Conservation (phyloP, 2,329 filamentous ascomycete genomes). For the Aotearoamyces nothofagi region DNA sequence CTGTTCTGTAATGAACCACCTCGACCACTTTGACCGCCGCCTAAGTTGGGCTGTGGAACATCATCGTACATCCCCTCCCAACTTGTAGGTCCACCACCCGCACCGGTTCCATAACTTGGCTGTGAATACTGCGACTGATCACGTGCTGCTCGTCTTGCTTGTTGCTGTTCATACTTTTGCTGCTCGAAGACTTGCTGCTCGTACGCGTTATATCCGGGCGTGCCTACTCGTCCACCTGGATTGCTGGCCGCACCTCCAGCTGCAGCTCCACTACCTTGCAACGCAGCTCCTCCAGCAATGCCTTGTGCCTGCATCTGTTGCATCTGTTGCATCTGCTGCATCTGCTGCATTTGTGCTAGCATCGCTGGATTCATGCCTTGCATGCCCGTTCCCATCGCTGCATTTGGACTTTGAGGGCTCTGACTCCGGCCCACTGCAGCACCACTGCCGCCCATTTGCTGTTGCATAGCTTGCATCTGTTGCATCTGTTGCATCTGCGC, state of each 20-base stretch:
- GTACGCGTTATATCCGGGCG: conserved; percentile 34
- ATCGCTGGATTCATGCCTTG: conserved; percentile 62
- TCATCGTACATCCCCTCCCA: conserved; percentile 99
- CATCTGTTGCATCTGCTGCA: conserved; percentile 33
- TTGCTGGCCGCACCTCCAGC: conserved; percentile 23
- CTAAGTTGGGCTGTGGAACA: conserved; percentile 58
- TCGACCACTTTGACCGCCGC: conserved; percentile 25
- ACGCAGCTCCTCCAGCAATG: conserved; percentile 14
- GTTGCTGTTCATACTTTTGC: conserved; percentile 59
- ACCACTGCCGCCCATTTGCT: conserved; percentile 20
- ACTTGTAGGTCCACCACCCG: conserved; percentile 55
- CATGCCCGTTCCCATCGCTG: conserved; percentile 17
- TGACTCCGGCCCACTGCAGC: conserved; percentile 16
- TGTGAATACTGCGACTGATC: conserved; percentile 17
- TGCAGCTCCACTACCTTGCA: conserved; percentile 17
- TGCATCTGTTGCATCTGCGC: conserved; percentile 46
- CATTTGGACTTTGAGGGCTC: conserved; percentile 17
- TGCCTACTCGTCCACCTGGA: conserved; percentile 25
- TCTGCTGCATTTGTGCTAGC: conserved; percentile 50
- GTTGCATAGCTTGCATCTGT: conserved; percentile 29
- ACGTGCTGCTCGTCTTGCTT: conserved; percentile 31
- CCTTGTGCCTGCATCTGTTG: conserved; percentile 26
- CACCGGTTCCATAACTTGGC: conserved; percentile 25
- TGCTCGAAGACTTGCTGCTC: conserved; percentile 65
- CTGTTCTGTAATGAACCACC: conserved; percentile 10